phyloP scores from a whole-genome alignment of 371 early-diverging fungal genomes.

The Mortierella sp. region DNA sequence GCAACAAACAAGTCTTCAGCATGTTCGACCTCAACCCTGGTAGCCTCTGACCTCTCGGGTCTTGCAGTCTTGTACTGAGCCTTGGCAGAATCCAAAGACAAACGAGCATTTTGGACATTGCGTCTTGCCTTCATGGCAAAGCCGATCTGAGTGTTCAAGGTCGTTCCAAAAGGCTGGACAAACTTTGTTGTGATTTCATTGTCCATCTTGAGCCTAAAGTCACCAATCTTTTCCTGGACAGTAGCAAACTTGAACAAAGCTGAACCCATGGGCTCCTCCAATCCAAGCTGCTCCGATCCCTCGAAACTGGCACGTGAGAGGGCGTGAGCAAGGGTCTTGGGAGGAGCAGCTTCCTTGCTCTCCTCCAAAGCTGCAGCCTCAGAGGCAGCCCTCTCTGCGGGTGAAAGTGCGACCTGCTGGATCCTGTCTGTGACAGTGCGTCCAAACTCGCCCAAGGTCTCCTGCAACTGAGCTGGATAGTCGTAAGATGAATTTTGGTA shows the following conservation, averaged over 20 bases:
- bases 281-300: conserved; percentile 74
- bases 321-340: conserved; percentile 80
- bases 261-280: conserved; percentile 85
- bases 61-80: conserved; percentile 76
- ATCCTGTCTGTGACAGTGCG: conserved; percentile 72
- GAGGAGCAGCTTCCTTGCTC: conserved; percentile 60
- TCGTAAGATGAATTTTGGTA: conserved; percentile 81
- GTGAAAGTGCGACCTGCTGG: conserved; percentile 69
- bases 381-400: conserved; percentile 61
- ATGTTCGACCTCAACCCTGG: conserved; percentile 84
- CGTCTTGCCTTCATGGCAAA: conserved; percentile 87
- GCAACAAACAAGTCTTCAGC: conserved; percentile 95
- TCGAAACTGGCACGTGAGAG: conserved; percentile 77
- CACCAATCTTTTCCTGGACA: conserved; percentile 87
- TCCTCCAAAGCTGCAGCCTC: conserved; percentile 59
- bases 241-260: conserved; percentile 88
- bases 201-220: conserved; percentile 81
- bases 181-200: conserved; percentile 77
- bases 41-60: conserved; percentile 76
- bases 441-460: conserved; percentile 77
- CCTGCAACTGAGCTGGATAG: conserved; percentile 83
- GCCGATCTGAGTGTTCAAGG: conserved; percentile 80
- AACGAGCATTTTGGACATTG: conserved; percentile 81
- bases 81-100: conserved; percentile 89
- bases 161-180: conserved; percentile 78